Conservation (phyloP, 2,329 filamentous ascomycete genomes). For the Talaromyces atroroseus region DNA sequence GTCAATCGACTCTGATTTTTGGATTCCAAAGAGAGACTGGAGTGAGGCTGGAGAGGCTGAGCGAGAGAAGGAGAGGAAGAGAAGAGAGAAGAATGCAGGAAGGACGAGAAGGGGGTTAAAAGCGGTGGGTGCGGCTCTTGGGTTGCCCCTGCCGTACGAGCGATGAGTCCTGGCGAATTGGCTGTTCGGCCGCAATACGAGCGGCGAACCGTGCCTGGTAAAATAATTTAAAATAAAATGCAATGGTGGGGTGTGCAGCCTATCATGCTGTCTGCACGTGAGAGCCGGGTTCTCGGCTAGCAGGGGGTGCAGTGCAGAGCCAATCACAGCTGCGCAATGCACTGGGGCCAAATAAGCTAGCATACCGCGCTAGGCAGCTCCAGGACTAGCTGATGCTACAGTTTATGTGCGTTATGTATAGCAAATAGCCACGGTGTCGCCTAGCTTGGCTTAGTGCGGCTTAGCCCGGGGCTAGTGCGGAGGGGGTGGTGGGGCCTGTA, state of each 20-base stretch:
- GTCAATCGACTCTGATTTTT: conserved; percentile 5
- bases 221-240: not conserved
- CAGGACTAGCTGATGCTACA: not conserved
- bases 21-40: conserved; percentile 8
- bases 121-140: not conserved
- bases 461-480: no score
- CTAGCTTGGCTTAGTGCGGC: not conserved
- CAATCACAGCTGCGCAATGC: not conserved
- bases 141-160: not conserved
- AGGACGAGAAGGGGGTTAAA: not conserved
- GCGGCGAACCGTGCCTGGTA: not conserved
- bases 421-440: not conserved
- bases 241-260: not conserved
- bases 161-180: not conserved
- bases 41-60: conserved; percentile 8
- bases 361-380: not conserved
- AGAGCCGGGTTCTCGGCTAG: no score
- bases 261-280: not conserved
- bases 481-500: no score
- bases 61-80: not conserved
- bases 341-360: not conserved
- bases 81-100: not conserved
- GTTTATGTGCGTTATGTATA: not conserved
- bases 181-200: not conserved
- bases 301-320: not conserved